A percentile compares a stretch with the other conserved stretches of the same genome.
These are phyloP conservation scores for Madurella mycetomatis DNA, from an alignment of 2,329 filamentous ascomycete genomes.

Conservation along the genomic window DNA sequence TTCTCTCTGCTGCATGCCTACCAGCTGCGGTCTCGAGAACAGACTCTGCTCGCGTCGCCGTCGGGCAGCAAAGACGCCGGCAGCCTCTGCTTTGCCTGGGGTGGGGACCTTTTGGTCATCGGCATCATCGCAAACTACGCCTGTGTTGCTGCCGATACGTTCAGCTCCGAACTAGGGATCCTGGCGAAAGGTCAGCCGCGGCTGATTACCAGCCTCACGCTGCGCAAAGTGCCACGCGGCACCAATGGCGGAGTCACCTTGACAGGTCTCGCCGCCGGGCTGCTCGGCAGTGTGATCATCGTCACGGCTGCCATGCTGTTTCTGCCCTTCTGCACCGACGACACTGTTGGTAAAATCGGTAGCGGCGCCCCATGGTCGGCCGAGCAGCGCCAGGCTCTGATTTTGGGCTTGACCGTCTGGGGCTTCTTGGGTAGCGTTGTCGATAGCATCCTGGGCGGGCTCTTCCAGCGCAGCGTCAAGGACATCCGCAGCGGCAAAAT, in stretches of 20 bases:
- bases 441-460: slow-evolving; percentile 81
- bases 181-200: slow-evolving; percentile 70
- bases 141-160: slow-evolving; percentile 86
- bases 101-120: slow-evolving; percentile 58
- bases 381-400: slow-evolving; percentile 42
- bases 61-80: slow-evolving; percentile 26
- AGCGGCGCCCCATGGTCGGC: slow-evolving; percentile 48
- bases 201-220: slow-evolving; percentile 74
- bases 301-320: slow-evolving; percentile 61
- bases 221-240: slow-evolving; percentile 77
- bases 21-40: slow-evolving; percentile 49
- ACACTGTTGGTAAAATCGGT: slow-evolving; percentile 35
- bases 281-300: slow-evolving; percentile 69
- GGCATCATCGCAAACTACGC: slow-evolving; percentile 81
- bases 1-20: slow-evolving; percentile 55
- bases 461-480: slow-evolving; percentile 80
- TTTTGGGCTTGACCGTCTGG: slow-evolving; percentile 61
- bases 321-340: slow-evolving; percentile 60
- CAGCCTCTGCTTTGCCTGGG: slow-evolving; percentile 55
- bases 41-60: slow-evolving; percentile 35
- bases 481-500: slow-evolving; percentile 82
- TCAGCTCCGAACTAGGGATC: slow-evolving; percentile 92
- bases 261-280: slow-evolving; percentile 67
- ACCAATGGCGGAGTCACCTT: slow-evolving; percentile 90
- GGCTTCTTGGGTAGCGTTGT: slow-evolving; percentile 76